These are phyloP conservation scores for Botrytis byssoidea DNA, from an alignment of 2,329 filamentous ascomycete genomes.

Conservation along the genomic window DNA sequence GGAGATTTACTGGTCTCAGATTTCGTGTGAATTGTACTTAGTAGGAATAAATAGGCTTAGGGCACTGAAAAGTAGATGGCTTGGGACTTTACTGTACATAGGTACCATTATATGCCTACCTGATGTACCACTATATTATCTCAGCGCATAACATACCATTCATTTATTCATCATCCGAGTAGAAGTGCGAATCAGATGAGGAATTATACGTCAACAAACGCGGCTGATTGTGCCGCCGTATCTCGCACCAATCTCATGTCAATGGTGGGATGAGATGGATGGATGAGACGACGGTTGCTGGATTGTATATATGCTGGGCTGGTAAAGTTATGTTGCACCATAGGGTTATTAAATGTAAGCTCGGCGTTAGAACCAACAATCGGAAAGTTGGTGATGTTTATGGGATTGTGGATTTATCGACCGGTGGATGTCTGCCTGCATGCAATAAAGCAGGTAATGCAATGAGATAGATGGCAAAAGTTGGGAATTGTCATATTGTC, in stretches of 20 bases:
- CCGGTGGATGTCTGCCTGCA: background rate
- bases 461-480: background rate
- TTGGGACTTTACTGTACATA: background rate
- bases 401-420: background rate
- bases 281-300: background rate
- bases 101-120: background rate
- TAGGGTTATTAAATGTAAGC: constrained; percentile 3
- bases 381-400: background rate
- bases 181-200: background rate
- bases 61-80: background rate
- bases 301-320: constrained; percentile 2
- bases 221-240: constrained; percentile 18
- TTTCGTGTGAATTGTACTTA: background rate
- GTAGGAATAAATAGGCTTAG: background rate
- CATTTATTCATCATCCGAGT: background rate
- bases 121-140: background rate
- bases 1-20: background rate
- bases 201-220: constrained; percentile 15
- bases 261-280: constrained; percentile 10
- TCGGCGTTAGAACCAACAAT: background rate
- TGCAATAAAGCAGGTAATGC: background rate
- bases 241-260: constrained; percentile 10
- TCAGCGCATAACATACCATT: background rate
- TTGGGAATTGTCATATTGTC: background rate
- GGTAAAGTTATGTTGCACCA: background rate